Evolutionary conservation across 1,284 basidiomycete genomes (phyloP).

Genomic region (Gomphus bonarii): DNA sequence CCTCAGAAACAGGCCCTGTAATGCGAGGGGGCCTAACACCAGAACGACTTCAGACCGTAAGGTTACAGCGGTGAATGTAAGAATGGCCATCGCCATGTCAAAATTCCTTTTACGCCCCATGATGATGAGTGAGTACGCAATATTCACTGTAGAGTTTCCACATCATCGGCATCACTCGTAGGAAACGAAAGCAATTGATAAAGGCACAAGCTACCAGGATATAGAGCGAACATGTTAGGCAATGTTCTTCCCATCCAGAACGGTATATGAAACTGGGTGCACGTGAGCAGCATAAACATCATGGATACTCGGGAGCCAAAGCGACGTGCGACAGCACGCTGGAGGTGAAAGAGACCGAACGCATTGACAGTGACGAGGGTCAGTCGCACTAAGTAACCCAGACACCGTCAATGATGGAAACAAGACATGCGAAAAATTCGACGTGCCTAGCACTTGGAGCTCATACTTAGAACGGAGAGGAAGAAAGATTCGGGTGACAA

Average conservation of each 20-base stretch:
- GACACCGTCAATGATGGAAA: not conserved
- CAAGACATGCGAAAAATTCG: not conserved
- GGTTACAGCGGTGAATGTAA: conserved; percentile 64
- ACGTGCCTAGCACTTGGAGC: conserved; percentile 7
- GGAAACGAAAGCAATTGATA: not conserved
- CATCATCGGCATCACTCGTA: not conserved
- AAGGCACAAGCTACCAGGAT: conserved; percentile 46
- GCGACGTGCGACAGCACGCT: conserved; percentile 48
- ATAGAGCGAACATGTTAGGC: conserved; percentile 88
- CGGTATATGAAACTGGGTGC: conserved; percentile 82
- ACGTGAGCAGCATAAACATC: conserved; percentile 60
- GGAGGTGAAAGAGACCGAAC: conserved; percentile 52
- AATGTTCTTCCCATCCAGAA: conserved; percentile 92
- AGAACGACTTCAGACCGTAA: conserved; percentile 76
- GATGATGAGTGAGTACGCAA: conserved; percentile 49
- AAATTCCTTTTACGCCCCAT: conserved; percentile 29
- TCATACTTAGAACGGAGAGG: conserved; percentile 1
- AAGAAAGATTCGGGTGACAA: not conserved
- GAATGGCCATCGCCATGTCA: conserved; percentile 31
- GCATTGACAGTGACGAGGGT: conserved; percentile 63
- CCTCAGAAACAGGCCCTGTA: conserved; percentile 44
- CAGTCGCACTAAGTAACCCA: conserved; percentile 50
- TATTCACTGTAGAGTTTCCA: conserved; percentile 38
- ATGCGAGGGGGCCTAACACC: conserved; percentile 50
- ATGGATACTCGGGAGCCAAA: conserved; percentile 51